phyloP scores from a whole-genome alignment of 1,284 basidiomycete genomes.

The Lentinula novae-zelandiae region DNA sequence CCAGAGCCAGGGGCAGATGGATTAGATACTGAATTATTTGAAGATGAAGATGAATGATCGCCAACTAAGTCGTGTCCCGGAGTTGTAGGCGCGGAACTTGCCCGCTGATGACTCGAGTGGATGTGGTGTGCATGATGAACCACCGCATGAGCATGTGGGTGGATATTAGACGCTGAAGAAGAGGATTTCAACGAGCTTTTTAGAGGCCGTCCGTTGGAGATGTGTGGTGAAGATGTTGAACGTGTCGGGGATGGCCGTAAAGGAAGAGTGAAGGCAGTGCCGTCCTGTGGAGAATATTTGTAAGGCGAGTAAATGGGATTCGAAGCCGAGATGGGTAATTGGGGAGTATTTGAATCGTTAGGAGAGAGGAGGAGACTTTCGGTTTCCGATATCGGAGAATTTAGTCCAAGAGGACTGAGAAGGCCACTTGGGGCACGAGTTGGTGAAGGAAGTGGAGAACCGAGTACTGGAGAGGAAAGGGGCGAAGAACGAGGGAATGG shows the following conservation, averaged over 20 bases:
- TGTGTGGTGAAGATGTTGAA: conserved; percentile 31
- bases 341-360: background rate
- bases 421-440: conserved; percentile 18
- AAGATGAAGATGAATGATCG: conserved; percentile 2
- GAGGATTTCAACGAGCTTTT: conserved; percentile 84
- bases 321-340: background rate
- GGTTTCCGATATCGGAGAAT: background rate
- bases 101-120: conserved; percentile 6
- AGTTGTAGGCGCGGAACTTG: conserved; percentile 16
- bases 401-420: conserved; percentile 1
- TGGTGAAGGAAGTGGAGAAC: conserved; percentile 25
- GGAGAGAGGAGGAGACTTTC: background rate
- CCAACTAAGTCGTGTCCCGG: conserved; percentile 10
- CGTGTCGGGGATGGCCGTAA: conserved; percentile 19
- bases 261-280: background rate
- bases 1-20: conserved; percentile 15
- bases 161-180: conserved; percentile 49
- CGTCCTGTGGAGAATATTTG: conserved; percentile 2
- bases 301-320: conserved; percentile 10
- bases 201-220: conserved; percentile 84
- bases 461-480: conserved; percentile 21
- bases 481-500: conserved; percentile 31
- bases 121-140: conserved; percentile 25
- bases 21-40: background rate
- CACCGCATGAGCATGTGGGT: conserved; percentile 25